Evolutionary conservation across 805 yeast species (phyloP).

Genomic region (Candida maltosa): DNA sequence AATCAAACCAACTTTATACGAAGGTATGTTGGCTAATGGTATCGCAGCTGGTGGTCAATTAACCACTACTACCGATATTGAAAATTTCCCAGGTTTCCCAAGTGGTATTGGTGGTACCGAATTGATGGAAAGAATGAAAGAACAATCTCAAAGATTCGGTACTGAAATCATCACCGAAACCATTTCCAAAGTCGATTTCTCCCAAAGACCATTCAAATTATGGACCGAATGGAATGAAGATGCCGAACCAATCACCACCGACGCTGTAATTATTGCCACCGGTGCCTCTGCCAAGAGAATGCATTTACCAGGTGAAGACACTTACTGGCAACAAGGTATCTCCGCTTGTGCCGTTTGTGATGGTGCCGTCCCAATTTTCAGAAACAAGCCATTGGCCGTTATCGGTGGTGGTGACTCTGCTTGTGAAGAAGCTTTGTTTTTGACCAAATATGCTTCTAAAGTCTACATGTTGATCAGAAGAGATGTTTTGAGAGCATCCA

Average conservation of each 20-base stretch:
- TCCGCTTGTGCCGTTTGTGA: constrained; percentile 99
- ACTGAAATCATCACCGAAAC: constrained; percentile 95
- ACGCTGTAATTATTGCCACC: constrained; percentile 89
- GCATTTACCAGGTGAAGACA: constrained; percentile 92
- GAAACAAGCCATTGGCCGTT: constrained; percentile 96
- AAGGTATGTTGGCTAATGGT: constrained; percentile 96
- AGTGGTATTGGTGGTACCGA: constrained; percentile 82
- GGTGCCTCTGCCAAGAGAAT: constrained; percentile 98
- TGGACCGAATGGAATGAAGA: constrained; percentile 97
- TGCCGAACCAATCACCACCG: constrained; percentile 85
- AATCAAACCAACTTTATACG: constrained; percentile 87
- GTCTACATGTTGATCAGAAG: constrained; percentile 92
- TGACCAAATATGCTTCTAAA: constrained; percentile 97
- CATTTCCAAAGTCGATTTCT: constrained; percentile 84
- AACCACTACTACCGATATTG: constrained; percentile 97
- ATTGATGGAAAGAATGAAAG: constrained; percentile 92
- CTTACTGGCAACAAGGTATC: constrained; percentile 98
- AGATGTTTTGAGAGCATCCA: constrained; percentile 90
- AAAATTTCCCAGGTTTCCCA: constrained; percentile 99
- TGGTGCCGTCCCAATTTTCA: constrained; percentile 98
- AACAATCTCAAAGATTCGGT: constrained; percentile 84
- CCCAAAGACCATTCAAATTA: constrained; percentile 86
- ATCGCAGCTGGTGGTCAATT: constrained; percentile 98
- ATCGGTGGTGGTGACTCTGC: constrained; percentile 99
- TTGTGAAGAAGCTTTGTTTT: constrained; percentile 96